phyloP scores from a whole-genome alignment of 345 rosid species.

The Tarenaya hassleriana region DNA sequence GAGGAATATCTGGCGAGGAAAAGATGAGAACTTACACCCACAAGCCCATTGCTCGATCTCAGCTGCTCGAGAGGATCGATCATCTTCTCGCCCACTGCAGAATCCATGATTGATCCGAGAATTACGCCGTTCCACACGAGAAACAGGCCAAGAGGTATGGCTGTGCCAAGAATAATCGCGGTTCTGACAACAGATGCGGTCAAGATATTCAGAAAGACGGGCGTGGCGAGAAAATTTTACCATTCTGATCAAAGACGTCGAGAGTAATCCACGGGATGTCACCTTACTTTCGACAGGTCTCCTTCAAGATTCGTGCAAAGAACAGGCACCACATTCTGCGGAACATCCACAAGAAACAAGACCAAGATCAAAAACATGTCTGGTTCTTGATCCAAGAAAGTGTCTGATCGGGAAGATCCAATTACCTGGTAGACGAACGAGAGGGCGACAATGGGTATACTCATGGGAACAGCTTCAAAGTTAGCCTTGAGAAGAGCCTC shows the following conservation, averaged over 20 bases:
- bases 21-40: slow-evolving; percentile 57
- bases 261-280: slow-evolving; percentile 22
- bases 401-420: neutral
- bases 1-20: slow-evolving; percentile 13
- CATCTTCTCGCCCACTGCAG: slow-evolving; percentile 37
- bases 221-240: slow-evolving; percentile 8
- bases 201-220: slow-evolving; percentile 4
- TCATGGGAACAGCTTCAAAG: slow-evolving; percentile 88
- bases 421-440: slow-evolving; percentile 94
- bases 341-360: slow-evolving; percentile 19
- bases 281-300: slow-evolving; percentile 92
- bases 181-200: slow-evolving; percentile 44
- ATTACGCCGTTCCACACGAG: slow-evolving; percentile 88
- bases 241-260: neutral
- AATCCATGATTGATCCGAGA: slow-evolving; percentile 56
- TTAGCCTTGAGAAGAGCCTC: slow-evolving; percentile 78
- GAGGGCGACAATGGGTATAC: slow-evolving; percentile 92
- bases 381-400: neutral
- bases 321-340: slow-evolving; percentile 92
- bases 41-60: slow-evolving; percentile 50
- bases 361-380: slow-evolving; percentile 2
- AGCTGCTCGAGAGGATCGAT: slow-evolving; percentile 75
- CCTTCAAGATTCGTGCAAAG: slow-evolving; percentile 94
- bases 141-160: slow-evolving; percentile 78
- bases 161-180: slow-evolving; percentile 78